Conservation (phyloP, 2,329 filamentous ascomycete species). For the Trichophyton rubrum region DNA sequence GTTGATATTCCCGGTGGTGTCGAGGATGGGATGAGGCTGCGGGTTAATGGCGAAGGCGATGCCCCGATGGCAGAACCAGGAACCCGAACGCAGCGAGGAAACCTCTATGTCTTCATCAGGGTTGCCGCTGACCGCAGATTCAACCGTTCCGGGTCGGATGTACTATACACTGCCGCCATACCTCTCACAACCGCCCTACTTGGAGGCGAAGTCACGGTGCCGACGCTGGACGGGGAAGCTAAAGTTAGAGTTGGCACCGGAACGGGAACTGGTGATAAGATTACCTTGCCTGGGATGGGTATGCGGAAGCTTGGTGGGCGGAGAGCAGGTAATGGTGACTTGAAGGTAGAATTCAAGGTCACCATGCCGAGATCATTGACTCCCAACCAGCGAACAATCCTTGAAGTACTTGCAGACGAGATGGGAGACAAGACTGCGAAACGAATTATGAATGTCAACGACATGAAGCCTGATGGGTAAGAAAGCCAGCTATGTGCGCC, state of each 20-base stretch:
- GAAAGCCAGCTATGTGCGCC: not conserved
- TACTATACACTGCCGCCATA: conserved; percentile 82
- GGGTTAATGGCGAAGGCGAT: conserved; percentile 77
- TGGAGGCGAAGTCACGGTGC: conserved; percentile 78
- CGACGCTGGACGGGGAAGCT: conserved; percentile 80
- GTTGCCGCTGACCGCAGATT: conserved; percentile 88
- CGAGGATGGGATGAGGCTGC: conserved; percentile 88
- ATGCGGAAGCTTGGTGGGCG: conserved; percentile 74
- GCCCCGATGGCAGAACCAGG: conserved; percentile 56
- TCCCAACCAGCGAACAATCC: conserved; percentile 78
- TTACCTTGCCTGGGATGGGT: conserved; percentile 79
- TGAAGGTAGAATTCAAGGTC: conserved; percentile 90
- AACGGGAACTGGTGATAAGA: conserved; percentile 81
- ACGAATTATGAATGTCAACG: conserved; percentile 72
- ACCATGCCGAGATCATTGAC: conserved; percentile 89
- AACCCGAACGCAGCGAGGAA: conserved; percentile 58
- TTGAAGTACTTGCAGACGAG: conserved; percentile 94
- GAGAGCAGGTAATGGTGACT: conserved; percentile 53
- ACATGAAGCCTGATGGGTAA: conserved; percentile 39
- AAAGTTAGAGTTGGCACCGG: conserved; percentile 85
- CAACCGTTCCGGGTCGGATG: conserved; percentile 72
- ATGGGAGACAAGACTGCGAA: conserved; percentile 86
- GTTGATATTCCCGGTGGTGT: conserved; percentile 92
- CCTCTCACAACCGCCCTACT: conserved; percentile 86
- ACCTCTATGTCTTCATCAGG: conserved; percentile 81